Evolutionary conservation across 352 stramenopile species (phyloP).

Genomic region (Pythium oligandrum): DNA sequence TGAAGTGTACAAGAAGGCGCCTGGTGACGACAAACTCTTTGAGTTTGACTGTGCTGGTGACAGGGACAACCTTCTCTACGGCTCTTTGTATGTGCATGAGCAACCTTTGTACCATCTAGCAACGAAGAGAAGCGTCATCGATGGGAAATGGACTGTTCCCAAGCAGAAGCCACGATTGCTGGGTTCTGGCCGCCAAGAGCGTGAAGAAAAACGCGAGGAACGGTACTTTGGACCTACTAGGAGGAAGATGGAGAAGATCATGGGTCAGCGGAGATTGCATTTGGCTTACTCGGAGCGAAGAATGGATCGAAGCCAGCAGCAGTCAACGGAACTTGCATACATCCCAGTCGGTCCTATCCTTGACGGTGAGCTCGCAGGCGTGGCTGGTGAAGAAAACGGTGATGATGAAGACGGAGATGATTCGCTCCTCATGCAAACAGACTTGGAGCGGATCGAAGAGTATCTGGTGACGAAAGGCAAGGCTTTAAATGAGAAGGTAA

Average conservation of each 20-base stretch:
- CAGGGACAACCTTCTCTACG: conserved; percentile 62
- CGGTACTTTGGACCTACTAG: conserved; percentile 59
- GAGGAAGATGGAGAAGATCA: conserved; percentile 32
- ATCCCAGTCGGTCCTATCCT: conserved; percentile 60
- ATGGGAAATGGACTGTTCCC: conserved; percentile 35
- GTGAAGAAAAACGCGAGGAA: conserved; percentile 6
- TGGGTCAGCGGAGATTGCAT: conserved; percentile 40
- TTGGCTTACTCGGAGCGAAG: conserved; percentile 70
- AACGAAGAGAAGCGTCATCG: conserved; percentile 38
- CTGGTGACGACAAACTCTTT: conserved; percentile 36
- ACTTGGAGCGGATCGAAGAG: conserved; percentile 62
- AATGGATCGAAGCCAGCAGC: conserved; percentile 13
- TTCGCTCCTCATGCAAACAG: conserved; percentile 35
- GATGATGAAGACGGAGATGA: conserved; percentile 3
- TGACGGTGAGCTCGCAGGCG: conserved; percentile 20
- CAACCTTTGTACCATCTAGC: conserved; percentile 56
- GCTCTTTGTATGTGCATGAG: conserved; percentile 59
- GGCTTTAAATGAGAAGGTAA: conserved; percentile 22
- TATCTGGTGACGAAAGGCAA: conserved; percentile 56
- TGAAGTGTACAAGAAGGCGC: conserved; percentile 11
- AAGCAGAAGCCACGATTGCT: conserved; percentile 1
- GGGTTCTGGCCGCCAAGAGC: background rate
- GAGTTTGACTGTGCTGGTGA: conserved; percentile 64
- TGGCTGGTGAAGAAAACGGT: background rate
- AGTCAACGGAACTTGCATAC: conserved; percentile 34